phyloP scores from a whole-genome alignment of 176 grass and related monocot genomes.

The Musa beccarii region DNA sequence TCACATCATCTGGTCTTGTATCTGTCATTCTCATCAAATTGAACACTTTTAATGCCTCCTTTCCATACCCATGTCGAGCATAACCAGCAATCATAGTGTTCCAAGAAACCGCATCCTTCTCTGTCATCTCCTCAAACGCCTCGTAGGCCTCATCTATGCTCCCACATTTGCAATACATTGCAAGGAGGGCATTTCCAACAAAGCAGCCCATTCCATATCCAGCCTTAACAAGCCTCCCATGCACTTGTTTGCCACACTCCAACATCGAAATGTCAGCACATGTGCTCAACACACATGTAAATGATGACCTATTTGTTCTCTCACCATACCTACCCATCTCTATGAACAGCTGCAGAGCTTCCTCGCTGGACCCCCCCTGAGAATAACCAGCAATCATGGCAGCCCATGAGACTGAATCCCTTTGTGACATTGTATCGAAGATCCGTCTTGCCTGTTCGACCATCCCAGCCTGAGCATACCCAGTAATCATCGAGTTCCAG shows the following conservation, averaged over 20 bases:
- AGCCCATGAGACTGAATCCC: conserved; percentile 73
- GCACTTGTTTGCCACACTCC: conserved; percentile 79
- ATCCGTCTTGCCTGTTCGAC: conserved; percentile 44
- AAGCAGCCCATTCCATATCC: conserved; percentile 68
- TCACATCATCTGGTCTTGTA: conserved; percentile 75
- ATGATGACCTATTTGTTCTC: conserved; percentile 74
- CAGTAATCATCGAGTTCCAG: conserved; percentile 88
- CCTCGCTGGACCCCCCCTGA: conserved; percentile 60
- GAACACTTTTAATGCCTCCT: conserved; percentile 55
- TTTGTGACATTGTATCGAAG: conserved; percentile 62
- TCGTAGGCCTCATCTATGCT: conserved; percentile 54
- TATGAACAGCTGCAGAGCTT: conserved; percentile 58
- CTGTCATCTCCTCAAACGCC: conserved; percentile 76
- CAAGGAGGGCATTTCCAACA: conserved; percentile 77
- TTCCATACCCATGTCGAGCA: conserved; percentile 71
- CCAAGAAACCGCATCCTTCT: conserved; percentile 79
- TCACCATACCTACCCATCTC: conserved; percentile 50
- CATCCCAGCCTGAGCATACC: conserved; percentile 68
- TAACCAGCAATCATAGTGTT: conserved; percentile 90
- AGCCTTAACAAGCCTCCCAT: conserved; percentile 64
- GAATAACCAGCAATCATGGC: conserved; percentile 76
- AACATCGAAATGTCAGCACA: conserved; percentile 83
- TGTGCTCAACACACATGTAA: conserved; percentile 63
- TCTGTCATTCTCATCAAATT: conserved; percentile 46
- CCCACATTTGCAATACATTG: conserved; percentile 96